phyloP scores from a whole-genome alignment of 345 rosid species.

The Dipteronia sinensis region DNA sequence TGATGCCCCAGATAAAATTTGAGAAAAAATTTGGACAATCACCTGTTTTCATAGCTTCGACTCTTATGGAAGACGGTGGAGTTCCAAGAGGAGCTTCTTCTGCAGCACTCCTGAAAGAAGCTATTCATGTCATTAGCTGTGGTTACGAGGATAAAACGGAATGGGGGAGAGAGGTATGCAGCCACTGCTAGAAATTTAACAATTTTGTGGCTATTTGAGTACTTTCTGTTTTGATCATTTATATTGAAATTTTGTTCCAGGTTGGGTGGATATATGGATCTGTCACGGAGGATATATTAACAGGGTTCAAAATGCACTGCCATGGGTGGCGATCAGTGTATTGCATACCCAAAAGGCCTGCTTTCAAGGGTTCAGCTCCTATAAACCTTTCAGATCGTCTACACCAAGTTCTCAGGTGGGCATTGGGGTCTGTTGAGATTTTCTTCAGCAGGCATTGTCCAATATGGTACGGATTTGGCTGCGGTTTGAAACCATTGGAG shows the following conservation, averaged over 20 bases:
- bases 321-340: slow-evolving; percentile 81
- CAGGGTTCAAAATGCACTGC: slow-evolving; percentile 81
- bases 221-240: not conserved
- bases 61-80: slow-evolving; percentile 58
- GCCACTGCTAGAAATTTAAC: not conserved
- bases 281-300: slow-evolving; percentile 72
- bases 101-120: slow-evolving; percentile 66
- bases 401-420: slow-evolving; percentile 78
- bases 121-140: slow-evolving; percentile 71
- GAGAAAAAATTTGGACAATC: slow-evolving; percentile 70
- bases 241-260: slow-evolving; percentile 22
- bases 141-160: slow-evolving; percentile 74
- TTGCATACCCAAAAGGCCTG: slow-evolving; percentile 62
- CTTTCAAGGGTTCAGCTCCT: slow-evolving; percentile 76
- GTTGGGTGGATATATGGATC: slow-evolving; percentile 87
- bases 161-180: slow-evolving; percentile 68
- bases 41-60: slow-evolving; percentile 49
- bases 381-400: slow-evolving; percentile 77
- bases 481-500: slow-evolving; percentile 67
- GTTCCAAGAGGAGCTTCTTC: slow-evolving; percentile 49
- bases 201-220: not conserved
- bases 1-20: slow-evolving; percentile 47
- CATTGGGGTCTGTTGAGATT: slow-evolving; percentile 74
- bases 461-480: slow-evolving; percentile 70
- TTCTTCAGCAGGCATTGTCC: slow-evolving; percentile 74